These are phyloP conservation scores for Fusarium falciforme DNA, from an alignment of 2,329 filamentous ascomycete genomes.

Conservation along the genomic window DNA sequence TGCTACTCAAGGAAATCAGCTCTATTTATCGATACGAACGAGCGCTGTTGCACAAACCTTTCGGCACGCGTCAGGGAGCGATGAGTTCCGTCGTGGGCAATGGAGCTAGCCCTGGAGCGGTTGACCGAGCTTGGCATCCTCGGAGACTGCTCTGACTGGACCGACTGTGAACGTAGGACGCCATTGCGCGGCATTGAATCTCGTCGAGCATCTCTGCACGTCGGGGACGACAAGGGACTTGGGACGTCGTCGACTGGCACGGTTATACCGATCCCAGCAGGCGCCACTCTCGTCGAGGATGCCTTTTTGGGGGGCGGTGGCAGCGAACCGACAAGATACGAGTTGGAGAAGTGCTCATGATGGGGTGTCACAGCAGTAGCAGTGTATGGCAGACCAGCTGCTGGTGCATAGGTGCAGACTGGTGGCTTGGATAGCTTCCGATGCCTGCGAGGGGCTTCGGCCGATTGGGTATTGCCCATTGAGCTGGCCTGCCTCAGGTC, in stretches of 20 bases:
- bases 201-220: conserved; percentile 28
- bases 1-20: conserved; percentile 33
- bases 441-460: conserved; percentile 55
- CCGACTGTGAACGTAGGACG: conserved; percentile 26
- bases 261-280: conserved; percentile 35
- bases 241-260: conserved; percentile 23
- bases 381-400: conserved; percentile 56
- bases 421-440: conserved; percentile 66
- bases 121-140: conserved; percentile 26
- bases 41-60: conserved; percentile 35
- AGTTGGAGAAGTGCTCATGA: conserved; percentile 46
- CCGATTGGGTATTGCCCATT: conserved; percentile 65
- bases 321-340: conserved; percentile 46
- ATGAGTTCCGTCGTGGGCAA: conserved; percentile 26
- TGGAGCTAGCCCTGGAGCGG: conserved; percentile 25
- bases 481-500: conserved; percentile 21
- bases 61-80: conserved; percentile 35
- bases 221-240: conserved; percentile 22
- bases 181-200: conserved; percentile 26
- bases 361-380: conserved; percentile 44
- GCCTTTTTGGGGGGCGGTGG: conserved; percentile 29
- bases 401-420: conserved; percentile 52
- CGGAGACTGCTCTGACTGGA: conserved; percentile 35
- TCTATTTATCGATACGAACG: conserved; percentile 19
- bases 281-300: conserved; percentile 23